These are phyloP conservation scores for Sphaerostilbella broomeana DNA, from an alignment of 2,329 filamentous ascomycete species.

Conservation along the genomic window DNA sequence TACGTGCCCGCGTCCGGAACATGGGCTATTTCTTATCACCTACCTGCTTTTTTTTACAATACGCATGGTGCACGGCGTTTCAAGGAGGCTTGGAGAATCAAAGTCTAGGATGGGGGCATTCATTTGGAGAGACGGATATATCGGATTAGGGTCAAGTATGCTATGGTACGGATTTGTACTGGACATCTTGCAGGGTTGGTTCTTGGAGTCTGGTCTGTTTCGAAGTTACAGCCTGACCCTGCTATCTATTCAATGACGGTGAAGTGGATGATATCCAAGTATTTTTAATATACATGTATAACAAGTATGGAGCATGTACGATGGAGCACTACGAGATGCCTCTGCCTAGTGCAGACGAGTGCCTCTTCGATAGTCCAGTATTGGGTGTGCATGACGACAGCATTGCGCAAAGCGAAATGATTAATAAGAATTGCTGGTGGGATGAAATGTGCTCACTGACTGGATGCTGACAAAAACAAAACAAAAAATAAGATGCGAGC, in stretches of 20 bases:
- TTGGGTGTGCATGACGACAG: too few relatives aligned
- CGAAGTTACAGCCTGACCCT: neutral
- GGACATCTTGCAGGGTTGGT: conserved; percentile 3
- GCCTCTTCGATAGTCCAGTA: too few relatives aligned
- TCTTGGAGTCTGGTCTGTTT: conserved; percentile 2
- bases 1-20: too few relatives aligned
- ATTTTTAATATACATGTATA: too few relatives aligned
- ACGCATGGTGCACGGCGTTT: conserved; percentile 16
- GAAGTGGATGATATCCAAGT: conserved; percentile 8
- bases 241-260: conserved; percentile 11
- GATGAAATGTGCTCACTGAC: neutral
- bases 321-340: too few relatives aligned
- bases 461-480: neutral
- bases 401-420: too few relatives aligned
- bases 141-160: neutral
- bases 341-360: too few relatives aligned
- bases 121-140: conserved; percentile 6
- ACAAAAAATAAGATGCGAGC: conserved; percentile 31
- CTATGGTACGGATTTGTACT: neutral
- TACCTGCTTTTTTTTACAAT: conserved; percentile 9
- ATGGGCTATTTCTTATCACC: too few relatives aligned
- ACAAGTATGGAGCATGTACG: too few relatives aligned
- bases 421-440: neutral
- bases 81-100: conserved; percentile 7
- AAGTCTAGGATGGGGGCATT: conserved; percentile 3